phyloP scores from a whole-genome alignment of 73 alveolate genomes.

The Stentor roeselii region DNA sequence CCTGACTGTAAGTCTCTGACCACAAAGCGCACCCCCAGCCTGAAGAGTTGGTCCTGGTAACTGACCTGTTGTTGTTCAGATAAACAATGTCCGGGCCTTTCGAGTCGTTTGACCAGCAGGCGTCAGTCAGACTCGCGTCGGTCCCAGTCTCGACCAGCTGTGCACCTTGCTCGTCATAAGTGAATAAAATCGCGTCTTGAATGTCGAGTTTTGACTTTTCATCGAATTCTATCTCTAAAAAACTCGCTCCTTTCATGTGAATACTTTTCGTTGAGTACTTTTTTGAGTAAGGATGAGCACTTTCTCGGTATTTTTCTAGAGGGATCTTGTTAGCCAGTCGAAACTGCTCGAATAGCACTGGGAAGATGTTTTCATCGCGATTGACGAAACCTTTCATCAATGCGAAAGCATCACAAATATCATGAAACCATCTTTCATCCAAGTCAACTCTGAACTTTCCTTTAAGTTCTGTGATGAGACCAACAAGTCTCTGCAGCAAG shows the following conservation, averaged over 20 bases:
- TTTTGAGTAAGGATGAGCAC: conserved; percentile 30
- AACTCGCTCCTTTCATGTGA: conserved; percentile 27
- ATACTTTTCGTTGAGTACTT: neutral
- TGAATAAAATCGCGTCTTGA: conserved; percentile 1
- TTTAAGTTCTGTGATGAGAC: conserved; percentile 7
- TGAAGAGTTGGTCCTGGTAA: conserved; percentile 23
- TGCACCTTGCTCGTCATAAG: conserved; percentile 13
- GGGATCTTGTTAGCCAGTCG: conserved; percentile 14
- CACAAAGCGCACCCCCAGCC: conserved; percentile 34
- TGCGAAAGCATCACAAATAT: conserved; percentile 16
- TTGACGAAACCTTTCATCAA: conserved; percentile 13
- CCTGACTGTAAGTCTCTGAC: conserved; percentile 6
- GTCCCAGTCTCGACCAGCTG: conserved; percentile 10
- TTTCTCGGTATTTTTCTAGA: neutral
- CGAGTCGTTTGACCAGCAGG: conserved; percentile 20
- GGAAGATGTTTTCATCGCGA: conserved; percentile 16
- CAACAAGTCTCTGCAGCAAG: neutral
- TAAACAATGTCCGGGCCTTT: conserved; percentile 25
- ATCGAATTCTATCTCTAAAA: conserved; percentile 25
- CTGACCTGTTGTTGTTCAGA: conserved; percentile 16
- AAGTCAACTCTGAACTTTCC: neutral
- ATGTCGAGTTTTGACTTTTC: conserved; percentile 14
- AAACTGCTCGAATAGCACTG: conserved; percentile 16
- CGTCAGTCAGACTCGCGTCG: conserved; percentile 13
- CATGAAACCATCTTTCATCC: conserved; percentile 29